Base-by-base conservation (phyloP, 2,329 filamentous ascomycete species). In the Didymella keratinophila region DNA sequence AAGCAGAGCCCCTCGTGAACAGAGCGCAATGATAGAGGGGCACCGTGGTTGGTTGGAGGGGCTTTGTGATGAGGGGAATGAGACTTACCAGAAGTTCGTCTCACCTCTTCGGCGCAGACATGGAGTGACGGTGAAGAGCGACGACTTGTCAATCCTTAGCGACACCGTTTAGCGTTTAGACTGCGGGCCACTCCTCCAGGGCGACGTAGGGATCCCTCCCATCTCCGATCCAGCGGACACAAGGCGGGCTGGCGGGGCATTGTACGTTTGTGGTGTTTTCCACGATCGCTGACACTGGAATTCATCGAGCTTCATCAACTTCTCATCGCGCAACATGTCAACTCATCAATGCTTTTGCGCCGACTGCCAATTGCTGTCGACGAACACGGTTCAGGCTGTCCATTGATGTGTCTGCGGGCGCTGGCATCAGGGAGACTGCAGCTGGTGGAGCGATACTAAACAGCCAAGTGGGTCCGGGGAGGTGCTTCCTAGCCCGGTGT, bases 391-490 rank as follows among this genome's bases (percentile, higher is more conserved):
- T 4, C 45, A 41, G 23, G 45, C 30, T 50, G 37, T 28, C 18
- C 2, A 32, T 27, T 44, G 37, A 18, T n/a, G 32, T 56, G 16
- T 36, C 43, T 58, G 43, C 50, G 18, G 50, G 18, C 44, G 37
- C 39, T 46, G 56, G 27, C 41, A 56, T 51, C 54, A 60, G 50
- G 59, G 53, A 60, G 59, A 56, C 58, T 67, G 63, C 63, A 69
- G 48, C 52, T 65, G 65, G 37, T 62, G 65, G 63, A 51, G 50
- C 65, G 46, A 61, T 32, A 49, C 63, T 65, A 68, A 52, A 37
- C 37, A 41, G 51, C 48, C 34, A 56, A 54, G 71, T 71, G 73
- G 74, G 71, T 74, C 73, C 72, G 74, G 74, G 74, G 73, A 75
- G 68, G 67, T 51, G 66, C 68, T 69, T 69, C 67, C 65, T 65